These are phyloP conservation scores for Erythrobasidium hasegawianum DNA, from an alignment of 1,284 basidiomycete species.

Conservation along the genomic window DNA sequence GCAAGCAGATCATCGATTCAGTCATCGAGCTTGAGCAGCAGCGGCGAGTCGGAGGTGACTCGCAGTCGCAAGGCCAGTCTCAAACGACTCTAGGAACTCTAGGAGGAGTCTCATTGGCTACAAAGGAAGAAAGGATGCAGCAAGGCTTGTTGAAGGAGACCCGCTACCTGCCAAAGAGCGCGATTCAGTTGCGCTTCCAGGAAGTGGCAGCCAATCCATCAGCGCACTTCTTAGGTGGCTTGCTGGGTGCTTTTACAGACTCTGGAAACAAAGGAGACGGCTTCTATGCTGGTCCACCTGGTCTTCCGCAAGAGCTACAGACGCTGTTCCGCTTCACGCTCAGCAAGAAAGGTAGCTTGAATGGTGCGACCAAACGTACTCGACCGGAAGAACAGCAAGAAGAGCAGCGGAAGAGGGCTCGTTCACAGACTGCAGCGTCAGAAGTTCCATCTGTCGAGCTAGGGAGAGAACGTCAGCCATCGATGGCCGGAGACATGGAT, in stretches of 20 bases:
- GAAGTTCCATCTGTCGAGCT: conserved; percentile 31
- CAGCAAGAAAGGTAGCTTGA: conserved; percentile 4
- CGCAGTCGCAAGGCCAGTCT: conserved; percentile 12
- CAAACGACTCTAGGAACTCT: background rate
- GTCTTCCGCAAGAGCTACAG: conserved; percentile 25
- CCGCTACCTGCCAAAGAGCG: conserved; percentile 41
- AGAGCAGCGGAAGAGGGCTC: background rate
- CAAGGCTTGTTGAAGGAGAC: conserved; percentile 37
- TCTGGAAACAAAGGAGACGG: background rate
- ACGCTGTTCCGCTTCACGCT: conserved; percentile 22
- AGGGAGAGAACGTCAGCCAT: conserved; percentile 25
- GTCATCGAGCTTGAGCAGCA: conserved; percentile 70
- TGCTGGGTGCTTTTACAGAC: conserved; percentile 15
- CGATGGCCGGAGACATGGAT: conserved; percentile 13
- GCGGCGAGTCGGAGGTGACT: conserved; percentile 11
- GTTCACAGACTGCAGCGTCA: conserved; percentile 1
- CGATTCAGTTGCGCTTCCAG: conserved; percentile 42
- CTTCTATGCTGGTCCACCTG: conserved; percentile 35
- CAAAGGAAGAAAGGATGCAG: conserved; percentile 25
- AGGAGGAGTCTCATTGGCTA: conserved; percentile 1
- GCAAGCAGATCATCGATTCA: conserved; percentile 57
- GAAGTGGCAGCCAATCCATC: conserved; percentile 33
- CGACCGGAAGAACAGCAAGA: background rate
- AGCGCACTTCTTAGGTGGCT: conserved; percentile 25
- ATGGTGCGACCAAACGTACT: conserved; percentile 7